Conservation (phyloP, 495 filamentous ascomycete genomes). For the Extremus antarcticus region DNA sequence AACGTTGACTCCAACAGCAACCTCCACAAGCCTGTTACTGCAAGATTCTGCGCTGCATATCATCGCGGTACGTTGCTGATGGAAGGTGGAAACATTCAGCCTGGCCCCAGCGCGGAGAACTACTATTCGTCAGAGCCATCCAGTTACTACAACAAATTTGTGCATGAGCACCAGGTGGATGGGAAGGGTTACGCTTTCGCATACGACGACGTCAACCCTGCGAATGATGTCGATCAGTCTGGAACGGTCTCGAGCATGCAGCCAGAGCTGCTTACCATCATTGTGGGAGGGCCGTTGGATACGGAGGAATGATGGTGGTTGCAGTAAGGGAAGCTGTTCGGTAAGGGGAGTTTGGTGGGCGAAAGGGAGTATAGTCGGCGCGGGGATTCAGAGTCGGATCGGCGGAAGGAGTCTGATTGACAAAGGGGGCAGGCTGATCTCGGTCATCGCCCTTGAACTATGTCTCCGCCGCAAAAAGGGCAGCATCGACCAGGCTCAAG, state of each 20-base stretch:
- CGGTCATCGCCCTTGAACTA: too few species aligned
- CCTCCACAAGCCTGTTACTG: slow-evolving; percentile 38
- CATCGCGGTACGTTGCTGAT: slow-evolving; percentile 34
- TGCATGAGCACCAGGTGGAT: slow-evolving; percentile 36
- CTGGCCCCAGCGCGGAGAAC: slow-evolving; percentile 23
- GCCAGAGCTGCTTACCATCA: slow-evolving; percentile 23
- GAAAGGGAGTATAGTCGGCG: too few species aligned
- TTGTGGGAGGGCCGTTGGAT: slow-evolving; percentile 26
- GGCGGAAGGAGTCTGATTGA: too few species aligned
- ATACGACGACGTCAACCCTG: slow-evolving; percentile 40
- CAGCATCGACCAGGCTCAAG: too few species aligned
- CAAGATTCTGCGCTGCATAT: slow-evolving; percentile 39
- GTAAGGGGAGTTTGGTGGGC: too few species aligned
- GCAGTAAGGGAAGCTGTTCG: not conserved
- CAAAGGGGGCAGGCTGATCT: too few species aligned
- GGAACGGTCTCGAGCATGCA: slow-evolving; percentile 28
- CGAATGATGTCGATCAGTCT: slow-evolving; percentile 19
- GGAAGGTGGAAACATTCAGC: slow-evolving; percentile 33
- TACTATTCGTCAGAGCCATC: slow-evolving; percentile 28
- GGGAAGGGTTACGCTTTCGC: slow-evolving; percentile 38
- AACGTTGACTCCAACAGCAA: slow-evolving; percentile 29
- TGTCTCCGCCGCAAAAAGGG: too few species aligned
- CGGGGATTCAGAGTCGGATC: too few species aligned
- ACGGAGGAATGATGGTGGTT: too few species aligned
- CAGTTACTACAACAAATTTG: slow-evolving; percentile 35